Evolutionary conservation across 768 basidiomycete species (phyloP).

Genomic region (Psilocybe cubensis): DNA sequence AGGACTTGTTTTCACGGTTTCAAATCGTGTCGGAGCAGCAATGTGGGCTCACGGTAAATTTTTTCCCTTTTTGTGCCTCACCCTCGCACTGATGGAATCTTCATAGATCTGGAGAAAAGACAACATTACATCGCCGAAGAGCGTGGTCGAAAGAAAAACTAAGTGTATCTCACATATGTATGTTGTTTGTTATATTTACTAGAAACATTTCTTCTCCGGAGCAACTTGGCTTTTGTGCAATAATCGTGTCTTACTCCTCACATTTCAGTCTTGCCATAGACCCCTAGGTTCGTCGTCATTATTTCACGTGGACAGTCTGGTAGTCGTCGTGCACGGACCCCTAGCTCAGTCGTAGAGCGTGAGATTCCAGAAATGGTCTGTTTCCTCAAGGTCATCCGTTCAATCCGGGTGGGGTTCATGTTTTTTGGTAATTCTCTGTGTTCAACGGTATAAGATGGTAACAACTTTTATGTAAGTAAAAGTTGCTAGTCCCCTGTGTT

Average conservation of each 20-base stretch:
- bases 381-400: slow-evolving; percentile 38
- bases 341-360: background rate
- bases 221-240: too few relatives aligned
- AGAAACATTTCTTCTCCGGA: background rate
- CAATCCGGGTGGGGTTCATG: slow-evolving; percentile 33
- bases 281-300: too few relatives aligned
- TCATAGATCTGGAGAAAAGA: slow-evolving; percentile 63
- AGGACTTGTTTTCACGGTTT: slow-evolving; percentile 81
- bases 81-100: background rate
- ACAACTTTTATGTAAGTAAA: too few relatives aligned
- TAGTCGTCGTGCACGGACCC: background rate
- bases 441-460: too few relatives aligned
- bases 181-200: too few relatives aligned
- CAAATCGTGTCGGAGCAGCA: slow-evolving; percentile 88
- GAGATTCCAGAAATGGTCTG: background rate
- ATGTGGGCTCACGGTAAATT: slow-evolving; percentile 88
- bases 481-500: background rate
- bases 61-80: slow-evolving; percentile 25
- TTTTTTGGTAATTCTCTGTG: too few relatives aligned
- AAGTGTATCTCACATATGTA: background rate
- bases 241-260: too few relatives aligned
- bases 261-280: too few relatives aligned
- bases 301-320: too few relatives aligned
- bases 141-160: background rate
- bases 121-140: slow-evolving; percentile 50